These are phyloP conservation scores for Protomyces inouyei DNA, from an alignment of 1,139 yeast genomes.

Conservation along the genomic window DNA sequence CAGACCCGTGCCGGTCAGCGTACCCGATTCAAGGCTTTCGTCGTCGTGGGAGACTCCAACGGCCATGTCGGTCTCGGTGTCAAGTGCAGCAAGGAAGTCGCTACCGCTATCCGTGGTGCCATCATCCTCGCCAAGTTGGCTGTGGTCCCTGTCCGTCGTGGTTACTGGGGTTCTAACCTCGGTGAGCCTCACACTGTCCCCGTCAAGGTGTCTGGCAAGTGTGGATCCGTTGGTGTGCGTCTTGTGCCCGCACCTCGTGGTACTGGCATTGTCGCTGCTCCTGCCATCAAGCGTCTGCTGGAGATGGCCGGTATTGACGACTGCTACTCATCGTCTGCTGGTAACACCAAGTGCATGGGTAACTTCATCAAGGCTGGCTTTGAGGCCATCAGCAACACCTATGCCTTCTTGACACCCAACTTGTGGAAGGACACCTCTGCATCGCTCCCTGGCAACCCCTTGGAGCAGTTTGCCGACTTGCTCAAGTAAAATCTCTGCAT, in stretches of 20 bases:
- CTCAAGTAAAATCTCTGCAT: constrained; percentile 14
- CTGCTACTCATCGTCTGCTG: constrained; percentile 97
- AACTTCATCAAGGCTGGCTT: constrained; percentile 99
- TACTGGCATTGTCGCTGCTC: constrained; percentile 99
- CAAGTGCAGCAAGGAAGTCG: constrained; percentile 99
- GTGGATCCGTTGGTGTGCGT: constrained; percentile 90
- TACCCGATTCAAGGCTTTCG: constrained; percentile 99
- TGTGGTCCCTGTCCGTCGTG: constrained; percentile 99
- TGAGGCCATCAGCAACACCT: constrained; percentile 92
- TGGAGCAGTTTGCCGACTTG: constrained; percentile 30
- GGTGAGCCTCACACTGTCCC: constrained; percentile 99
- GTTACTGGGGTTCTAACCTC: constrained; percentile 99
- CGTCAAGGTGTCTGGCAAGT: constrained; percentile 68
- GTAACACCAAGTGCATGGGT: constrained; percentile 99
- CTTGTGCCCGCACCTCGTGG: constrained; percentile 99
- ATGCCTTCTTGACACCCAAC: constrained; percentile 99
- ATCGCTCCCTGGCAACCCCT: constrained; percentile 24
- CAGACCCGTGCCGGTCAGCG: constrained; percentile 99
- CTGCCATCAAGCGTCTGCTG: constrained; percentile 97
- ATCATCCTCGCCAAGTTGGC: constrained; percentile 98
- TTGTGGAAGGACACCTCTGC: constrained; percentile 80
- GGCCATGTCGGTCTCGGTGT: constrained; percentile 99
- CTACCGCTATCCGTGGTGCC: constrained; percentile 99
- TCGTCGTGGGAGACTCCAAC: constrained; percentile 98
- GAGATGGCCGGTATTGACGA: constrained; percentile 99